Evolutionary conservation across 2,329 filamentous ascomycete species (phyloP).

Genomic region (Trichoderma atroviride): DNA sequence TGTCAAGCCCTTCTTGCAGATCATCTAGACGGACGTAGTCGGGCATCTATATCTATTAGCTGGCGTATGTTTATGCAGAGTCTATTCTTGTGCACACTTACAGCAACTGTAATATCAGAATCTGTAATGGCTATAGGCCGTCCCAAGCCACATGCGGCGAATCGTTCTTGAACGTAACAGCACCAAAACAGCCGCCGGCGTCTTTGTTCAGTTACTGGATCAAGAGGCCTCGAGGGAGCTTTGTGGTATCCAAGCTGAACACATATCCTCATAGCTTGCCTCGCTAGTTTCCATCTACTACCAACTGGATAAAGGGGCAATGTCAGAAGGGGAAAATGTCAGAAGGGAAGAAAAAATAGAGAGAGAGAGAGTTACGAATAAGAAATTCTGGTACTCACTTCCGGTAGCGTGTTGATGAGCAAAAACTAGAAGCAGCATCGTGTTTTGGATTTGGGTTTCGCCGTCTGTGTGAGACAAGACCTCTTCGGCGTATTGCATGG

Average conservation of each 20-base stretch:
- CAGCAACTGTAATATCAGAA: slow-evolving; percentile 12
- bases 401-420: slow-evolving; percentile 15
- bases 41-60: not conserved
- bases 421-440: slow-evolving; percentile 7
- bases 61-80: not conserved
- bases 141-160: slow-evolving; percentile 9
- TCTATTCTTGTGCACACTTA: not conserved
- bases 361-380: not conserved
- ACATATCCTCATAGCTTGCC: slow-evolving; percentile 16
- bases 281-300: slow-evolving; percentile 13
- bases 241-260: slow-evolving; percentile 17
- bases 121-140: slow-evolving; percentile 19
- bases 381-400: not conserved
- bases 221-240: not conserved
- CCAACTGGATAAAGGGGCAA: not conserved
- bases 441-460: slow-evolving; percentile 20
- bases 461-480: slow-evolving; percentile 7
- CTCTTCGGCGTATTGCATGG: slow-evolving; percentile 12
- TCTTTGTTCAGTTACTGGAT: slow-evolving; percentile 10
- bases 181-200: slow-evolving; percentile 19
- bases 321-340: not conserved
- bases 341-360: not conserved
- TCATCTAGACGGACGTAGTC: slow-evolving; percentile 15
- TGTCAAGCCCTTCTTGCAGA: slow-evolving; percentile 3
- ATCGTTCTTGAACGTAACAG: slow-evolving; percentile 20